Percentiles rank a stretch among this genome's conserved stretches.
These are phyloP conservation scores for Lotus japonicus DNA, from an alignment of 306 rosid species.

Conservation along the genomic window DNA sequence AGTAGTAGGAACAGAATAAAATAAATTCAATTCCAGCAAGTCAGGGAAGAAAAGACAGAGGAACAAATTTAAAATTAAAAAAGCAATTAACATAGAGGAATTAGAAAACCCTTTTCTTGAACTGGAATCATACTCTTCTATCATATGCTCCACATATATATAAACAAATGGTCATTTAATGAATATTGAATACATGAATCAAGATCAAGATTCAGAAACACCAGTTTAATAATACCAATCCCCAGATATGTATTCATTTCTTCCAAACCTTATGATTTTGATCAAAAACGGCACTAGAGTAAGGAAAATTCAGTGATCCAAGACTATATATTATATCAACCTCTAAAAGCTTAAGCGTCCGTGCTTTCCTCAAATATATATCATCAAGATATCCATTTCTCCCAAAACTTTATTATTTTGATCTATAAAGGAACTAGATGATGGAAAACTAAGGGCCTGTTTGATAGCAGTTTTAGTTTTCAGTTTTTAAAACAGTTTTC, in stretches of 20 bases:
- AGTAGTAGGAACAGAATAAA: not conserved
- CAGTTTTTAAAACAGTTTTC: too few species aligned
- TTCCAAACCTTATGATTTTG: not conserved
- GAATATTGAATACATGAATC: not conserved
- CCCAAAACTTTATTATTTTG: too few species aligned
- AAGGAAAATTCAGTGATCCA: not conserved
- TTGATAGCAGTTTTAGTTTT: too few species aligned
- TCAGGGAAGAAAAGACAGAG: not conserved
- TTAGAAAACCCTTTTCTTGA: not conserved
- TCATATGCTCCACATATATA: too few species aligned
- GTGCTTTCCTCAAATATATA: too few species aligned
- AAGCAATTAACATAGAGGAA: not conserved
- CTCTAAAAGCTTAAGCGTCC: too few species aligned
- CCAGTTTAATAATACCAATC: not conserved
- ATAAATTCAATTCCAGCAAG: not conserved
- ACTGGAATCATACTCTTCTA: too few species aligned
- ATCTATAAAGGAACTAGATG: too few species aligned
- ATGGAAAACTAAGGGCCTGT: too few species aligned
- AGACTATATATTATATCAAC: too few species aligned
- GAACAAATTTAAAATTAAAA: not conserved
- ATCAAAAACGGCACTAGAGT: not conserved
- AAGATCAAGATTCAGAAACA: conserved; percentile 12
- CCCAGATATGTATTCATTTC: not conserved
- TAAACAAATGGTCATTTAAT: not conserved
- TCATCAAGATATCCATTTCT: too few species aligned